Evolutionary conservation across 495 filamentous ascomycete genomes (phyloP).

Genomic region (Penicillium cosmopolitanum): DNA sequence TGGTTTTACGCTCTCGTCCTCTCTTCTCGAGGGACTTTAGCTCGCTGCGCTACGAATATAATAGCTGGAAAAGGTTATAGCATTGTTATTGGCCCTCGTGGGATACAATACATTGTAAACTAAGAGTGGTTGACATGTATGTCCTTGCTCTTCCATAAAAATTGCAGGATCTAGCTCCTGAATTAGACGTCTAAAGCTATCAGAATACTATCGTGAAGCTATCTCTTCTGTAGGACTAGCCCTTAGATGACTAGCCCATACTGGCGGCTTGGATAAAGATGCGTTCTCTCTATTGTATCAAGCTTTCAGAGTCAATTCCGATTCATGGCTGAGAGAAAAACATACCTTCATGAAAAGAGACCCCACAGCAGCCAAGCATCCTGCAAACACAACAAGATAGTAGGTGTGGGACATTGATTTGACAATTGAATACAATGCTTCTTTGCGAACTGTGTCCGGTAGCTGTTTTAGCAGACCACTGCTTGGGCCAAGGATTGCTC

Average conservation of each 20-base stretch:
- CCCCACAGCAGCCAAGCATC: slow-evolving; percentile 47
- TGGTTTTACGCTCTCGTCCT: slow-evolving; percentile 48
- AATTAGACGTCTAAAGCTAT: too few relatives aligned
- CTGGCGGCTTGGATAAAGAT: slow-evolving; percentile 19
- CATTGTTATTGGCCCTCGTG: too few relatives aligned
- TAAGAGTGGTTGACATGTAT: too few relatives aligned
- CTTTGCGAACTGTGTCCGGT: slow-evolving; percentile 28
- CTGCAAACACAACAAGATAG: slow-evolving; percentile 52
- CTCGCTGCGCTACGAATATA: too few relatives aligned
- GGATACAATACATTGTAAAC: too few relatives aligned
- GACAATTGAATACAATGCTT: slow-evolving; percentile 54
- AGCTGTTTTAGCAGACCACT: slow-evolving; percentile 43
- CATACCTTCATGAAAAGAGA: slow-evolving; percentile 52
- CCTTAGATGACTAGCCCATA: background rate
- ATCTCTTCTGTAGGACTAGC: too few relatives aligned
- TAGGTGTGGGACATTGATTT: slow-evolving; percentile 55
- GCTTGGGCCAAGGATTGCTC: slow-evolving; percentile 51
- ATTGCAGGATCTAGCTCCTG: too few relatives aligned
- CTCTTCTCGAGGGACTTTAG: slow-evolving; percentile 14
- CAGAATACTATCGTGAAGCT: too few relatives aligned
- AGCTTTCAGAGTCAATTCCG: slow-evolving; percentile 3
- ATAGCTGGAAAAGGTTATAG: too few relatives aligned
- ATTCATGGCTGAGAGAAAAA: background rate
- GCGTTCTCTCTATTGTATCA: slow-evolving; percentile 10
- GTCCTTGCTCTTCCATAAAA: too few relatives aligned